Conservation (phyloP, 2,329 filamentous ascomycete genomes). For the Aureobasidium sp. region DNA sequence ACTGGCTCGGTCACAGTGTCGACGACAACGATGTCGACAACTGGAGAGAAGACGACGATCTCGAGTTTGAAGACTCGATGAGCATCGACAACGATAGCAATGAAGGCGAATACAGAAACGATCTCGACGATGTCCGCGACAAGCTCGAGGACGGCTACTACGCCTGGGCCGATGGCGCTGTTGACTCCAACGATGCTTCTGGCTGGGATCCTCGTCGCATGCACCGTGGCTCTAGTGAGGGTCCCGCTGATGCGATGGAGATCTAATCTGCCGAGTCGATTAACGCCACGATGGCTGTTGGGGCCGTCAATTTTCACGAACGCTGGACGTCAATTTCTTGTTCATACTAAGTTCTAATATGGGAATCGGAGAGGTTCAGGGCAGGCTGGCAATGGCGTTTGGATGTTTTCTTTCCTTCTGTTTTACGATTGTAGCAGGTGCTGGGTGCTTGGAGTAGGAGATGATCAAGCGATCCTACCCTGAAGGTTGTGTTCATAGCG, state of each 20-base stretch:
- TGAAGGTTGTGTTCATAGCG: slow-evolving; percentile 5
- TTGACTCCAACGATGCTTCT: slow-evolving; percentile 23
- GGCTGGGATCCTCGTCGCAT: slow-evolving; percentile 16
- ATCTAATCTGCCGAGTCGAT: slow-evolving; percentile 13
- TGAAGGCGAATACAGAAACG: slow-evolving; percentile 28
- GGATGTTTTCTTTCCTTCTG: not conserved
- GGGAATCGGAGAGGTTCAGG: not conserved
- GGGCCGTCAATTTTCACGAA: not conserved
- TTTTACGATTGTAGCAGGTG: not conserved
- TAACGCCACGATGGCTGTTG: not conserved
- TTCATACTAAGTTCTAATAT: slow-evolving; percentile 9
- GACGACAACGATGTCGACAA: slow-evolving; percentile 16
- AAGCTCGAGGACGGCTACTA: slow-evolving; percentile 28
- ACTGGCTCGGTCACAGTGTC: slow-evolving; percentile 70
- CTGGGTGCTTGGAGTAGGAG: slow-evolving; percentile 2
- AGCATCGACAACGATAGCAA: slow-evolving; percentile 22
- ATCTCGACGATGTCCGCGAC: slow-evolving; percentile 30
- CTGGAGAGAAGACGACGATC: slow-evolving; percentile 26
- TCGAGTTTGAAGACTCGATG: slow-evolving; percentile 22
- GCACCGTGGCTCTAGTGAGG: slow-evolving; percentile 18
- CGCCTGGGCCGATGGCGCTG: slow-evolving; percentile 19
- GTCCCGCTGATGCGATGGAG: slow-evolving; percentile 19
- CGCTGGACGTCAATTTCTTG: slow-evolving; percentile 13
- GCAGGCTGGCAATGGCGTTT: slow-evolving; percentile 1
- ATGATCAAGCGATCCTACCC: not conserved